Conservation (phyloP, 2,329 filamentous ascomycete species). For the Botryosphaeria dothidea region DNA sequence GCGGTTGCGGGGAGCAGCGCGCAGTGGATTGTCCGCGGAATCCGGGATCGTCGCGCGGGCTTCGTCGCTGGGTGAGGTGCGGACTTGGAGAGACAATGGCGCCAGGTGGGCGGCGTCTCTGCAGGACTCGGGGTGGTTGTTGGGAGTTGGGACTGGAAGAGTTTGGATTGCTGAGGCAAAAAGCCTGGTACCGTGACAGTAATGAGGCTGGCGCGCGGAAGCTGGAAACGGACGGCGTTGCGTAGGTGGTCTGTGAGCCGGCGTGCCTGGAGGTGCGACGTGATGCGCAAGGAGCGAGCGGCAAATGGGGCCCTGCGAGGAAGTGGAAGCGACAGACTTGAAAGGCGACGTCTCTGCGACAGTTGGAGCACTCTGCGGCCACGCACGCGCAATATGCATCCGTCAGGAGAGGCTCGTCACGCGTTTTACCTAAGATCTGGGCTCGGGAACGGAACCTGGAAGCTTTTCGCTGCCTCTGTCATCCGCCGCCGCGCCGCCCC, state of each 20-base stretch:
- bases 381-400: slow-evolving; percentile 11
- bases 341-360: slow-evolving; percentile 5
- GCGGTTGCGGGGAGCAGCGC: neutral
- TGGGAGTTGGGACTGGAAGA: neutral
- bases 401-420: slow-evolving; percentile 13
- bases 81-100: neutral
- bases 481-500: neutral
- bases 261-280: slow-evolving; percentile 18
- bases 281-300: slow-evolving; percentile 17
- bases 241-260: slow-evolving; percentile 17
- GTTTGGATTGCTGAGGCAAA: slow-evolving; percentile 7
- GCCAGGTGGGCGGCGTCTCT: neutral
- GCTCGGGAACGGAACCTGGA: neutral
- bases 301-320: slow-evolving; percentile 15
- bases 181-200: neutral
- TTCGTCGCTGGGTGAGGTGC: neutral
- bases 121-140: neutral
- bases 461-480: neutral
- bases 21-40: slow-evolving; percentile 1
- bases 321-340: slow-evolving; percentile 14
- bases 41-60: slow-evolving; percentile 7
- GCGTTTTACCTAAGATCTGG: slow-evolving; percentile 4
- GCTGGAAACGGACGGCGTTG: slow-evolving; percentile 12
- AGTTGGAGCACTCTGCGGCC: slow-evolving; percentile 10
- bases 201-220: slow-evolving; percentile 8